Conservation (phyloP, 352 stramenopile genomes). For the Lagenidium sp. region DNA sequence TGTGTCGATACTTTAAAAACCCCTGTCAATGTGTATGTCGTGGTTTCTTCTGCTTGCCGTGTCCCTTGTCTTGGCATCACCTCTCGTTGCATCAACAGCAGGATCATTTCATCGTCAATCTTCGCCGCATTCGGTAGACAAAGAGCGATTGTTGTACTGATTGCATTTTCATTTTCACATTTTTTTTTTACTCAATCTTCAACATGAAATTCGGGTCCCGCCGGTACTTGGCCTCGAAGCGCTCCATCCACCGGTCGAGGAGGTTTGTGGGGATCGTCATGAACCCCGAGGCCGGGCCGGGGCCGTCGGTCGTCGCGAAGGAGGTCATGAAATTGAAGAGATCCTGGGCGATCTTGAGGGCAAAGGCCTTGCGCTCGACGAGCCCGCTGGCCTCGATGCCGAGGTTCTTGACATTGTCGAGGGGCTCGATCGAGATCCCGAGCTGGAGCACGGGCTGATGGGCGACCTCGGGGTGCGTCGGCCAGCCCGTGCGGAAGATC, state of each 20-base stretch:
- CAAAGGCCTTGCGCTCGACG: conserved; percentile 42
- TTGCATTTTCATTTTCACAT: too few relatives aligned
- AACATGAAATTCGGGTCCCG: conserved; percentile 83
- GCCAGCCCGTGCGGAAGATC: conserved; percentile 32
- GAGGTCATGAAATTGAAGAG: conserved; percentile 81
- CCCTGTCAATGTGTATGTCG: too few relatives aligned
- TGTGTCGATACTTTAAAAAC: too few relatives aligned
- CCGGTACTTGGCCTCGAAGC: conserved; percentile 73
- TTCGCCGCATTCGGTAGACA: too few relatives aligned
- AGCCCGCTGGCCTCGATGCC: conserved; percentile 28
- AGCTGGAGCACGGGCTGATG: conserved; percentile 26
- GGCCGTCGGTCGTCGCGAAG: conserved; percentile 40
- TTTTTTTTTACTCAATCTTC: conserved; percentile 44
- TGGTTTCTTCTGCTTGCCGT: too few relatives aligned
- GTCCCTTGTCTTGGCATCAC: too few relatives aligned
- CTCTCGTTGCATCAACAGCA: too few relatives aligned
- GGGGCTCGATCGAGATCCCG: conserved; percentile 29
- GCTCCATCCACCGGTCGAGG: conserved; percentile 75
- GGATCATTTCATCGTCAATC: too few relatives aligned
- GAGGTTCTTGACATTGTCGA: conserved; percentile 34
- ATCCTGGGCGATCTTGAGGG: conserved; percentile 81
- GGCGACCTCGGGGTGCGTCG: conserved; percentile 29
- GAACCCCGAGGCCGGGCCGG: conserved; percentile 28
- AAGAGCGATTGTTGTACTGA: too few relatives aligned
- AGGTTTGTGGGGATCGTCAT: conserved; percentile 80